Conservation (phyloP, 2,329 filamentous ascomycete species). For the Dactylellina cionopaga region DNA sequence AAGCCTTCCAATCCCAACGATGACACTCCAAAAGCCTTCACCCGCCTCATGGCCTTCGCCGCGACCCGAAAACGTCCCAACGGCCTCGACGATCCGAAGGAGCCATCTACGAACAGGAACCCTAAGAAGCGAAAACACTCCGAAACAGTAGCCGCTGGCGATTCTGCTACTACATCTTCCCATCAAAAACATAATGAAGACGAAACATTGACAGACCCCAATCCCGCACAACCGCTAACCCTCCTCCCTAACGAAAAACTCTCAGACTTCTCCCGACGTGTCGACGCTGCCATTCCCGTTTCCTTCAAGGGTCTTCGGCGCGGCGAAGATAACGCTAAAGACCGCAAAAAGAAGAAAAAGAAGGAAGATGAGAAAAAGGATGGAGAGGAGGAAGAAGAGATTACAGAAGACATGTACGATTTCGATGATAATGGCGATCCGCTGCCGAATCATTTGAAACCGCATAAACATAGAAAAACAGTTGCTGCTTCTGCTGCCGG, state of each 20-base stretch:
- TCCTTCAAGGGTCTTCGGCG: constrained; percentile 67
- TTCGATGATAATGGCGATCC: constrained; percentile 49
- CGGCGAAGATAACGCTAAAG: constrained; percentile 58
- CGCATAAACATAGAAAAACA: constrained; percentile 55
- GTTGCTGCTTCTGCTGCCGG: constrained; percentile 61
- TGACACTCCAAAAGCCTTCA: constrained; percentile 89
- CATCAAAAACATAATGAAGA: constrained; percentile 52
- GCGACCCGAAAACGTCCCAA: constrained; percentile 70
- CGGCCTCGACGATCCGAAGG: constrained; percentile 75
- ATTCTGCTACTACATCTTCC: not conserved
- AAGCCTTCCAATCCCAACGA: constrained; percentile 64
- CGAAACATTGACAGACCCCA: constrained; percentile 41
- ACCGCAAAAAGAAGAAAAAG: constrained; percentile 64
- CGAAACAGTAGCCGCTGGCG: constrained; percentile 51
- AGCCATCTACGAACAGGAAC: constrained; percentile 56
- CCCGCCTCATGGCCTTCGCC: constrained; percentile 80
- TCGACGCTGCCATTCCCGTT: constrained; percentile 84
- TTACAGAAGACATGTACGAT: constrained; percentile 42
- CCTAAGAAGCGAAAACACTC: constrained; percentile 65
- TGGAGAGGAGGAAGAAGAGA: constrained; percentile 7
- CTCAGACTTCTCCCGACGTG: constrained; percentile 81
- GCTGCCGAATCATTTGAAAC: constrained; percentile 44
- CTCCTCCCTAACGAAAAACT: constrained; percentile 83
- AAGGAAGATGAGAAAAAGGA: constrained; percentile 36
- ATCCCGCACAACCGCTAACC: constrained; percentile 22